Evolutionary conservation across 208 protist species (phyloP).

Genomic region (Entamoeba histolytica): DNA sequence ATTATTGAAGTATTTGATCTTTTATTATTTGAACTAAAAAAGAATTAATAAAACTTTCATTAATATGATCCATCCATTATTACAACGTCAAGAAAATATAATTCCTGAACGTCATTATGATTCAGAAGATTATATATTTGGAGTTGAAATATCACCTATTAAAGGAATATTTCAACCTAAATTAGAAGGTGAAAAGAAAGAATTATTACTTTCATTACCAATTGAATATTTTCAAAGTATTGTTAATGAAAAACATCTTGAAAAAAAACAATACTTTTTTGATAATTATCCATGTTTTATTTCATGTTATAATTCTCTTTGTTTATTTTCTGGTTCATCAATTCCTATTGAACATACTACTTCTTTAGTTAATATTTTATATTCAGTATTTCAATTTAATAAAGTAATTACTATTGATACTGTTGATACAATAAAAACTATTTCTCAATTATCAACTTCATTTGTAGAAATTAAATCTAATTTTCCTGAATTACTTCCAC

Average conservation of each 20-base stretch:
- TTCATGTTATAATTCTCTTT: background rate
- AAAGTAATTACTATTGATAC: background rate
- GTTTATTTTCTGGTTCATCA: background rate
- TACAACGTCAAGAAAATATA: background rate
- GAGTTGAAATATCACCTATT: background rate
- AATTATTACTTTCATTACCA: background rate
- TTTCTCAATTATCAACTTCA: background rate
- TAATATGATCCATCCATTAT: background rate
- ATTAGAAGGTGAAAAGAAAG: background rate
- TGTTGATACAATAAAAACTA: background rate
- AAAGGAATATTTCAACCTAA: background rate
- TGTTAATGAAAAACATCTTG: background rate
- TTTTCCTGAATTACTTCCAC: background rate
- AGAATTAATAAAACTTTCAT: no score
- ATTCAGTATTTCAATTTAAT: background rate
- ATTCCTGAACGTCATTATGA: background rate
- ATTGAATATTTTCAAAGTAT: background rate
- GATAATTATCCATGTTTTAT: background rate
- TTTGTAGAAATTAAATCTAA: background rate
- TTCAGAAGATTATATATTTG: background rate
- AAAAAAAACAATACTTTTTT: background rate
- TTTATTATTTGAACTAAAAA: no score
- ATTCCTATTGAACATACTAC: background rate
- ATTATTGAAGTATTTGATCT: no score
- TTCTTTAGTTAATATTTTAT: background rate